Evolutionary conservation across 78 protist species (phyloP), one percentile per base, ranked within the genome.

Genomic region (Cavenderia fasciculata): DNA sequence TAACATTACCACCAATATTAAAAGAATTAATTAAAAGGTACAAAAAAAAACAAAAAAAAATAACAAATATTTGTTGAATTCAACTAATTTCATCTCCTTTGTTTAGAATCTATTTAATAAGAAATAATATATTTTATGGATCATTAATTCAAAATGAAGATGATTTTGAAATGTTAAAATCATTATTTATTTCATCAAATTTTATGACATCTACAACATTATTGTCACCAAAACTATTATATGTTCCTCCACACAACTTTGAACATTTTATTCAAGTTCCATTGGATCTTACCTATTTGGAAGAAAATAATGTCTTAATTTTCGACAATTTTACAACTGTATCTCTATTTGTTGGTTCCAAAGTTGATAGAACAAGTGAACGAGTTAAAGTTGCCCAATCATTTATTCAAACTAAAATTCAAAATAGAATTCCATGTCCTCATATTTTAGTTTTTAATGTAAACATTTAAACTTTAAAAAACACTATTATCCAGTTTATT

Each of bases 141-240:
- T 31, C 66, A 40, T 56, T 43, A 19, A 68, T 82, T 69, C 90
- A 82, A 43, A 82, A 68, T 68, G 29, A 61, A n/a, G 90, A 82
- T 69, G 90, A 82, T 57, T 56, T 82, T 12, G 36, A 38, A 40
- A 43, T 68, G 36, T 10, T 56, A 2, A 54, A 46, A 38, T 34
- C 63, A 19, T 25, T 40, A 19, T 56, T 69, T 66, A 51, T 82
- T 25, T 29, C 41, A 31, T 52, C 78, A 36, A 68, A 68, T 56
- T 82, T 36, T 56, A 27, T 44, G 4, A 78, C 65, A 31, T 65
- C 69, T n/a, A 71, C 40, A 31, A 82, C 52, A 57, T 31, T 82
- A 5, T 33, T 82, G 11, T 56, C 43, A 31, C 90, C 90, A 40
- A 82, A 57, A n/a, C 34, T 82, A 57, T 46, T 73, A 29, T n/a